Conservation (phyloP, 257 asterid species). For the Coffea canephora region DNA sequence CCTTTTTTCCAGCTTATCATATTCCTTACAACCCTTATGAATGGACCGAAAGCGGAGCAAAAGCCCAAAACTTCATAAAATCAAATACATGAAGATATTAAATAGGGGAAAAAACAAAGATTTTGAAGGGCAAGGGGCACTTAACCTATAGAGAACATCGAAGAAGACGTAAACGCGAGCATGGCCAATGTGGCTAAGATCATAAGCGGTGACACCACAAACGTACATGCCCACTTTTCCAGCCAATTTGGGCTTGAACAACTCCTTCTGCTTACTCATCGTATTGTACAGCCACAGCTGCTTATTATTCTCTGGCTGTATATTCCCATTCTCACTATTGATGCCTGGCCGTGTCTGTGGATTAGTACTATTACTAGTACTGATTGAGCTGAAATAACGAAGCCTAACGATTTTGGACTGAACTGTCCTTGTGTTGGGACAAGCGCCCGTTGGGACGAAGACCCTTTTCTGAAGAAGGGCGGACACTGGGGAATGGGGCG, state of each 20-base stretch:
- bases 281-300: constrained; percentile 85
- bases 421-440: constrained; percentile 1
- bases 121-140: not conserved
- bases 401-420: constrained; percentile 23
- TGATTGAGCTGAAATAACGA: constrained; percentile 31
- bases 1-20: not conserved
- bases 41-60: not conserved
- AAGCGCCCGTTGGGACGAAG: not conserved
- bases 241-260: constrained; percentile 66
- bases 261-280: constrained; percentile 69
- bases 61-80: not conserved
- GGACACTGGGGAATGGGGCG: constrained; percentile 3
- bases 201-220: constrained; percentile 95
- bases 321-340: not conserved
- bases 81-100: not conserved
- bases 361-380: not conserved
- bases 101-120: not conserved
- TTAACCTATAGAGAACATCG: constrained; percentile 79
- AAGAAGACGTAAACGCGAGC: constrained; percentile 94
- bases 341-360: not conserved
- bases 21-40: not conserved
- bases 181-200: constrained; percentile 97
- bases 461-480: constrained; percentile 13
- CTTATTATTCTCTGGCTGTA: not conserved
- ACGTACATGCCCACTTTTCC: constrained; percentile 95